Evolutionary conservation across 2,329 filamentous ascomycete species (phyloP).

Genomic region (Aspergillus alliaceus): DNA sequence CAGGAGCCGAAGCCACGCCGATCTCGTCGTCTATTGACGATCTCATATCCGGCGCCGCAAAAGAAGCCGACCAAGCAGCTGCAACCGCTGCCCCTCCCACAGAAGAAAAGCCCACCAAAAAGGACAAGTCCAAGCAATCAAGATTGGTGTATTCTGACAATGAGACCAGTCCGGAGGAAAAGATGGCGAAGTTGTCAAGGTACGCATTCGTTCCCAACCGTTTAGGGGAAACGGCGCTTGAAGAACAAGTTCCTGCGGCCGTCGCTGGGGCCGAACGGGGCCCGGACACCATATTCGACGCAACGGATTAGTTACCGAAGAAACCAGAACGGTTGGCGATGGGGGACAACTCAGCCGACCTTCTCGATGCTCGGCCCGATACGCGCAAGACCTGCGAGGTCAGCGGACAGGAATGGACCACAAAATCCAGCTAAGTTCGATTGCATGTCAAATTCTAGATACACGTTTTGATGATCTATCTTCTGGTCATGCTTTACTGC

Average conservation of each 20-base stretch:
- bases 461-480: conserved; percentile 24
- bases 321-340: conserved; percentile 4
- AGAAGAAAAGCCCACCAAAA: conserved; percentile 66
- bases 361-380: neutral
- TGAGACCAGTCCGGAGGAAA: conserved; percentile 81
- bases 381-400: conserved; percentile 4
- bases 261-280: conserved; percentile 35
- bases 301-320: conserved; percentile 26
- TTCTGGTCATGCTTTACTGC: conserved; percentile 19
- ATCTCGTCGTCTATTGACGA: conserved; percentile 51
- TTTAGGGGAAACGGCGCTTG: conserved; percentile 37
- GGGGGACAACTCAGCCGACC: neutral
- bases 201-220: conserved; percentile 66
- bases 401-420: conserved; percentile 15
- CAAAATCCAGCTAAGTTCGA: conserved; percentile 41
- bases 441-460: conserved; percentile 32
- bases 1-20: conserved; percentile 20
- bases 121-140: conserved; percentile 64
- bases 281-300: conserved; percentile 35
- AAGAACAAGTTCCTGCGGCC: conserved; percentile 34
- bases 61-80: conserved; percentile 44
- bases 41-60: conserved; percentile 51
- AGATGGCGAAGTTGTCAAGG: conserved; percentile 74
- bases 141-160: conserved; percentile 80
- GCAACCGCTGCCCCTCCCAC: conserved; percentile 33